Evolutionary conservation across 306 rosid genomes (phyloP), one percentile per base, ranked within the genome.

Genomic region (Ochetophila trinervis): DNA sequence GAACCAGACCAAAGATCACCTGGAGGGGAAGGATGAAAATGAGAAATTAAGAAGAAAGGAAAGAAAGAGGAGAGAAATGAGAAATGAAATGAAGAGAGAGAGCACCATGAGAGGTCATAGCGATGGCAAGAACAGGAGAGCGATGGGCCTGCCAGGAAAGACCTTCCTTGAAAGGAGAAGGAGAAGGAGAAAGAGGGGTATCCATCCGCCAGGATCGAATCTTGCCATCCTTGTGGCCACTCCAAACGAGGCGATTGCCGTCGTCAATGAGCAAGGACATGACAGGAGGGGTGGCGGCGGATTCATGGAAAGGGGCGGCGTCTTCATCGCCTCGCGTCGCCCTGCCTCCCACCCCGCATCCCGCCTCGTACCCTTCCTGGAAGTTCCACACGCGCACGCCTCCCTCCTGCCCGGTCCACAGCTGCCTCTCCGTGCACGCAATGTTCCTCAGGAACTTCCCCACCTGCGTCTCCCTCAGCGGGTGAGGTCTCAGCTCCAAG

Each of bases 1-100:
- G 88, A 86, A 53, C 99, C 99, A 0, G 96, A 88, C 99, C 99
- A 94, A 63, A 94, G 60, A 76, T 94, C 99, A 64, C 99, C 97
- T 90, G 83, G 4, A 76, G 16, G 27, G 61, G 17, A 45, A 5
- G 16, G 16, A 45, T 7, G 14, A 44, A 45, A 62, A 20, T 4
- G 21, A 62, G 11, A 1, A 34, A 62, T 40, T 5, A 8, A n/a
- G 15, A 7, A 0, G 16, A 47, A 16, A 8, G 7, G 10, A n/a
- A 11, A 51, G 4, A 19, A 23, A 45, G 1, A 3, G 4, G 19
- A 1, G 32, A 57, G 8, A 17, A 27, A 48, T n/a, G n/a, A n/a
- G 1, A 34, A 8, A 13, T 45, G 24, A 47, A 21, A 19, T 8
- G 32, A 19, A 47, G 48, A 2, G 34, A 3, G 14, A 17, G 19